Conservation (phyloP, 495 filamentous ascomycete species). For the Pyrenopolyporus hunteri region DNA sequence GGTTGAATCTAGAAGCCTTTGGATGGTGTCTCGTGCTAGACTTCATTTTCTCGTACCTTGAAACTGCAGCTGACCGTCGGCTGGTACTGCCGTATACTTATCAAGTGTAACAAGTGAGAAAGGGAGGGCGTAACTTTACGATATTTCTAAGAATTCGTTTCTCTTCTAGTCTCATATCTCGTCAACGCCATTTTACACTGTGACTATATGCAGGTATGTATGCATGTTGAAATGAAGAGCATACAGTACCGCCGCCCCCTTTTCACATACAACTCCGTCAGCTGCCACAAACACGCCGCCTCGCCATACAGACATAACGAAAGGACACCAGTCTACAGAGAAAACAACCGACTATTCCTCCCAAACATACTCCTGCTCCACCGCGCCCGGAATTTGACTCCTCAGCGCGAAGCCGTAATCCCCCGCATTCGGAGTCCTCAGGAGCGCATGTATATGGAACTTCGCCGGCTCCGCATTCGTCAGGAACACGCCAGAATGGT, state of each 20-base stretch:
- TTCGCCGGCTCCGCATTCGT: conserved; percentile 73
- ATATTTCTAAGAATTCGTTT: not conserved
- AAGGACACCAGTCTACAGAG: no score
- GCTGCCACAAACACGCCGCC: no score
- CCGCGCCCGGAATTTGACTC: conserved; percentile 32
- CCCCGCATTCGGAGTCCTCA: conserved; percentile 73
- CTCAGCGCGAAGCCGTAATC: conserved; percentile 68
- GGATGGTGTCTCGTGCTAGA: no score
- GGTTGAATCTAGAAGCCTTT: no score
- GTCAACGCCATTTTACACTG: not conserved
- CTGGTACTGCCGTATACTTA: no score
- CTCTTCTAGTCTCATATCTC: not conserved
- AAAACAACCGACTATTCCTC: conserved; percentile 26
- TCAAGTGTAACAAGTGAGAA: no score
- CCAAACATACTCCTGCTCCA: conserved; percentile 52
- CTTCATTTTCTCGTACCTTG: no score
- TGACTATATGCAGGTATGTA: not conserved
- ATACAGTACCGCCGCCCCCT: conserved; percentile 1
- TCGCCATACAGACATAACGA: not conserved
- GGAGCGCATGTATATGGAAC: conserved; percentile 77
- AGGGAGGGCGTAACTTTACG: not conserved
- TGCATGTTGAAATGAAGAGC: conserved; percentile 15
- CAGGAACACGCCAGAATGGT: conserved; percentile 80
- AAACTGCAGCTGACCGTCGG: no score
- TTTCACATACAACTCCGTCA: not conserved